These are phyloP conservation scores for Colletotrichum costaricense DNA, from an alignment of 2,329 filamentous ascomycete species.

Conservation along the genomic window DNA sequence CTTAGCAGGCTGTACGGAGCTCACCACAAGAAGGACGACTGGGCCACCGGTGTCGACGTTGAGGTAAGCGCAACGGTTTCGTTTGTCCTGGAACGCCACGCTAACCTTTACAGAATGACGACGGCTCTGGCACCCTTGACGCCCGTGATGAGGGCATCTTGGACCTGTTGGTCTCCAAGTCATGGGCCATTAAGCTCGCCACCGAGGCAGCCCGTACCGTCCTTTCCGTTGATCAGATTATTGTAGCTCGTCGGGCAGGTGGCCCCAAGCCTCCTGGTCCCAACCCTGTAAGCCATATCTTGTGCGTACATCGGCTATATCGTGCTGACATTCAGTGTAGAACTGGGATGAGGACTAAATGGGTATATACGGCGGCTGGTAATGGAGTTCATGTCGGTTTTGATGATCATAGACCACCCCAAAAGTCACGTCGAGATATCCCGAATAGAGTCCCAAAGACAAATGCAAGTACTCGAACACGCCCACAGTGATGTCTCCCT, in stretches of 20 bases:
- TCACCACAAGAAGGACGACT: slow-evolving; percentile 88
- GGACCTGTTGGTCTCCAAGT: slow-evolving; percentile 91
- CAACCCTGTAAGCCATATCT: slow-evolving; percentile 71
- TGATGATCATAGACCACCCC: slow-evolving; percentile 35
- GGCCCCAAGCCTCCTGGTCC: slow-evolving; percentile 96
- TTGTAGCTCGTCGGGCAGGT: slow-evolving; percentile 95
- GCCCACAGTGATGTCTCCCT: neutral
- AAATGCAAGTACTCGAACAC: slow-evolving; percentile 7
- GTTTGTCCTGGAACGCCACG: neutral
- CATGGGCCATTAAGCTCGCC: slow-evolving; percentile 96
- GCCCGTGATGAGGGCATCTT: slow-evolving; percentile 89
- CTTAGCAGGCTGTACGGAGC: slow-evolving; percentile 92
- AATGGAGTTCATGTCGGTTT: slow-evolving; percentile 35
- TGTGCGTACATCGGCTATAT: neutral
- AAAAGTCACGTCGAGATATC: slow-evolving; percentile 37
- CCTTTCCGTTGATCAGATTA: slow-evolving; percentile 97
- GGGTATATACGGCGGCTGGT: slow-evolving; percentile 23
- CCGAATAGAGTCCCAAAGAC: slow-evolving; percentile 33
- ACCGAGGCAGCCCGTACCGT: slow-evolving; percentile 95
- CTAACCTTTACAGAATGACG: slow-evolving; percentile 69
- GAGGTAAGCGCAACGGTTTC: slow-evolving; percentile 64
- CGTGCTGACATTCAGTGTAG: slow-evolving; percentile 49
- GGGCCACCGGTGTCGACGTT: slow-evolving; percentile 93
- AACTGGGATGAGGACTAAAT: slow-evolving; percentile 74
- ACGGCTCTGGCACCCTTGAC: slow-evolving; percentile 84